Base-by-base conservation (phyloP, 2,329 filamentous ascomycete genomes). In the Teratosphaeria destructans region DNA sequence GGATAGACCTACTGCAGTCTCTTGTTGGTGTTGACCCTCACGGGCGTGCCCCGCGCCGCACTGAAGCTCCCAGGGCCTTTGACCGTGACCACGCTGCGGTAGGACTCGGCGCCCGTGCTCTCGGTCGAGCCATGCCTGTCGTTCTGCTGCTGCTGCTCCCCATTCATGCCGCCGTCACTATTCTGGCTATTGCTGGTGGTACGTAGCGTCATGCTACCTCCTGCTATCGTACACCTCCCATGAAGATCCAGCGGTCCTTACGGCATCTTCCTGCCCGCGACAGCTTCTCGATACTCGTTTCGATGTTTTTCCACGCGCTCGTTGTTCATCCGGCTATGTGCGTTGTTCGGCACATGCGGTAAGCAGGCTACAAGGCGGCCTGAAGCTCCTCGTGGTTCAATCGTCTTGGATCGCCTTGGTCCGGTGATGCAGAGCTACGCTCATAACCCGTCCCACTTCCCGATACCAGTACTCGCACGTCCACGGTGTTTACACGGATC, bases 31-130 rank as follows among this genome's bases (percentile, higher is more conserved):
- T 82, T 65, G 63, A 71, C 64, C 60, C 61, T 68, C 66, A 63
- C 59, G 47, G 66, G 63, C 58, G 61, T 62, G 37, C 62, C 61
- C 35, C 63, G 58, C 58, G 60, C 61, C 34, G 58, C 64, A 54
- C 16, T 16, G 53, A 54, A 32, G 14, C 53, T 64, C 52, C 34
- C 61, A 63, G 56, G 53, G 43, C 59, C 55, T 72, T 81, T 82
- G 66, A 87, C 78, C 58, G 87, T 90, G 69, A 84, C 81, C 70
- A 80, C 81, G 62, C 86, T 88, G 67, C 82, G 81, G 74, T 81
- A 83, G 77, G 85, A 88, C 68, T 84, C 81, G 69, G 82, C 82
- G 76, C 82, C 84, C 65, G 82, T 82, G 79, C 82, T 85, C 76
- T 83, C 83, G 65, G 81, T 77, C 64, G 85, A 85, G 77, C 81